phyloP scores from a whole-genome alignment of 2,329 filamentous ascomycete species.

The Harringtonia aguacate region DNA sequence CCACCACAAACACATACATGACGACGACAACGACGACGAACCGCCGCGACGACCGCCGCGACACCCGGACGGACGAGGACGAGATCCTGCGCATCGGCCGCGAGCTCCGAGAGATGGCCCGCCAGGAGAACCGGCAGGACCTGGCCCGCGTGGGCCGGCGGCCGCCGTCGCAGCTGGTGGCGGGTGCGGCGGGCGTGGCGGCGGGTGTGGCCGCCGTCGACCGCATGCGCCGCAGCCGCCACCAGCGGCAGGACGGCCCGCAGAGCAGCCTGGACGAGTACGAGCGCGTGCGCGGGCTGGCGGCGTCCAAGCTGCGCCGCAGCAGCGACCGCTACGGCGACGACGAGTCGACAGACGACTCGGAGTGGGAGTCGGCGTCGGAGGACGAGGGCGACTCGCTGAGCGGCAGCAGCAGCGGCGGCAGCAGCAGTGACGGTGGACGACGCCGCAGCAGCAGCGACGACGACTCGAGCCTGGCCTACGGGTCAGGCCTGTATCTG shows the following conservation, averaged over 20 bases:
- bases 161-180: slow-evolving; percentile 25
- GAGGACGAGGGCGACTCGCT: slow-evolving; percentile 31
- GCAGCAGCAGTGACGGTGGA: slow-evolving; percentile 29
- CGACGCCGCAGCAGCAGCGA: slow-evolving; percentile 14
- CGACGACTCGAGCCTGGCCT: slow-evolving; percentile 30
- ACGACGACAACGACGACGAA: slow-evolving; percentile 4
- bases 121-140: slow-evolving; percentile 39
- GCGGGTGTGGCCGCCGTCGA: slow-evolving; percentile 29
- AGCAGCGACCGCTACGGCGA: slow-evolving; percentile 1
- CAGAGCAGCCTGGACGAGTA: neutral
- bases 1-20: slow-evolving; percentile 4
- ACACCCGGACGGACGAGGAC: slow-evolving; percentile 31
- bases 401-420: slow-evolving; percentile 26
- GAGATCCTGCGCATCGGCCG: slow-evolving; percentile 47
- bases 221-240: slow-evolving; percentile 28
- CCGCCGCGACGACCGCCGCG: neutral
- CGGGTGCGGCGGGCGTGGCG: slow-evolving; percentile 23
- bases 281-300: slow-evolving; percentile 2
- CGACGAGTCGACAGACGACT: slow-evolving; percentile 30
- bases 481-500: slow-evolving; percentile 24
- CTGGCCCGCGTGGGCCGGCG: slow-evolving; percentile 28
- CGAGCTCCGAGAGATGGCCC: slow-evolving; percentile 41
- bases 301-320: neutral
- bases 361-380: slow-evolving; percentile 47
- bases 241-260: slow-evolving; percentile 21